Evolutionary conservation across 2,329 filamentous ascomycete species (phyloP).

Genomic region (Herpomyces periplanetae): DNA sequence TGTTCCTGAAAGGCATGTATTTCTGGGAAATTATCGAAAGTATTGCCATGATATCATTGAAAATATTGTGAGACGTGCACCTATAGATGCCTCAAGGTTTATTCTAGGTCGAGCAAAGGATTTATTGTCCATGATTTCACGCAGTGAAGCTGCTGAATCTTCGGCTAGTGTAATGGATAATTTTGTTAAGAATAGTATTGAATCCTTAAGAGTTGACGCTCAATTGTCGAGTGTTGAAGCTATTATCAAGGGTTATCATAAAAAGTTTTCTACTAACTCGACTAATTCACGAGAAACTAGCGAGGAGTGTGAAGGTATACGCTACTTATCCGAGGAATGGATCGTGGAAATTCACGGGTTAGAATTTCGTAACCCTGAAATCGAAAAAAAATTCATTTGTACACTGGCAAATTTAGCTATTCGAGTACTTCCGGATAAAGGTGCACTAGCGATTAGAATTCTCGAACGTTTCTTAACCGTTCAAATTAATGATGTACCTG

Average conservation of each 20-base stretch:
- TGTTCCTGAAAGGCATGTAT: slow-evolving; percentile 62
- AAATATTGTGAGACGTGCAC: slow-evolving; percentile 36
- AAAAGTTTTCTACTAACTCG: slow-evolving; percentile 22
- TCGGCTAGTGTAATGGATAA: slow-evolving; percentile 4
- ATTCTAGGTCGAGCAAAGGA: slow-evolving; percentile 42
- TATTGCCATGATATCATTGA: slow-evolving; percentile 69
- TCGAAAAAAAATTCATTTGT: no score
- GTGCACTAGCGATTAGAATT: no score
- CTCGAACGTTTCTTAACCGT: no score
- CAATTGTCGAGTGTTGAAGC: slow-evolving; percentile 66
- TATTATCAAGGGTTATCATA: slow-evolving; percentile 50
- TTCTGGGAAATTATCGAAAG: slow-evolving; percentile 70
- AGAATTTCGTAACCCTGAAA: no score
- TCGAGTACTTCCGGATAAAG: no score
- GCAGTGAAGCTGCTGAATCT: slow-evolving; percentile 2
- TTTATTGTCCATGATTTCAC: slow-evolving; percentile 11
- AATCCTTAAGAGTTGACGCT: slow-evolving; percentile 44
- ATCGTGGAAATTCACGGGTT: no score
- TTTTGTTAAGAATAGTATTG: slow-evolving; percentile 22
- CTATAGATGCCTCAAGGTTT: slow-evolving; percentile 49
- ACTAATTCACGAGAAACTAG: slow-evolving; percentile 13
- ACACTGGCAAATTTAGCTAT: no score
- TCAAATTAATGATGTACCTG: no score
- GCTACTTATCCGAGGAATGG: no score
- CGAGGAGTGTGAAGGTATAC: no score